Conservation (phyloP, 2,329 filamentous ascomycete genomes). For the Penicillium freii region DNA sequence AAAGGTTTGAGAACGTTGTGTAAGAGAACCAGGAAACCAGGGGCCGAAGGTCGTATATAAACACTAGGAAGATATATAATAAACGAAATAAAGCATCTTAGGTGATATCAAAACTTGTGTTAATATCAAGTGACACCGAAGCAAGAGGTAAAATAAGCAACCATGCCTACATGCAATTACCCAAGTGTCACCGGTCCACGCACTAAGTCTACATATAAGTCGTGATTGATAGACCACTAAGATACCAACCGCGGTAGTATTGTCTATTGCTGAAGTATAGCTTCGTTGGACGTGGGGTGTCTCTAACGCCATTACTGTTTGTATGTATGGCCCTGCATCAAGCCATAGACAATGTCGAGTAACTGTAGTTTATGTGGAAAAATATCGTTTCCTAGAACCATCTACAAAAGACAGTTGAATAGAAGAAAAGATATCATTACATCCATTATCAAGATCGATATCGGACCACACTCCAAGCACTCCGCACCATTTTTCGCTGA, state of each 20-base stretch:
- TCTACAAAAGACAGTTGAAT: neutral
- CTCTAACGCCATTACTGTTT: neutral
- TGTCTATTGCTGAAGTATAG: neutral
- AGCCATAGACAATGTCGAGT: neutral
- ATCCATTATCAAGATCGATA: slow-evolving; percentile 32
- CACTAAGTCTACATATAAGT: neutral
- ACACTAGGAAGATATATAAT: no score
- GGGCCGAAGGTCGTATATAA: no score
- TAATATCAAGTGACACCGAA: no score
- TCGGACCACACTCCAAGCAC: slow-evolving; percentile 17
- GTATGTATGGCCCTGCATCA: neutral
- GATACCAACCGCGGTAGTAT: neutral
- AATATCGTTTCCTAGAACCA: neutral
- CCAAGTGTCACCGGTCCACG: neutral
- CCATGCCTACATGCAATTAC: neutral
- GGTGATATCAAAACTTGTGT: no score
- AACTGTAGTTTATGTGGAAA: no score
- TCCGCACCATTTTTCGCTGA: slow-evolving; percentile 14
- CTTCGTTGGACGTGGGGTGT: neutral
- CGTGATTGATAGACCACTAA: neutral
- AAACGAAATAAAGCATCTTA: no score
- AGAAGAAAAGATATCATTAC: slow-evolving; percentile 26
- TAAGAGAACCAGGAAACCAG: no score
- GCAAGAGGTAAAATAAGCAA: no score
- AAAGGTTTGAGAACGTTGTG: no score